Evolutionary conservation across 2,329 filamentous ascomycete species (phyloP).

Genomic region (Microdochium bolleyi): DNA sequence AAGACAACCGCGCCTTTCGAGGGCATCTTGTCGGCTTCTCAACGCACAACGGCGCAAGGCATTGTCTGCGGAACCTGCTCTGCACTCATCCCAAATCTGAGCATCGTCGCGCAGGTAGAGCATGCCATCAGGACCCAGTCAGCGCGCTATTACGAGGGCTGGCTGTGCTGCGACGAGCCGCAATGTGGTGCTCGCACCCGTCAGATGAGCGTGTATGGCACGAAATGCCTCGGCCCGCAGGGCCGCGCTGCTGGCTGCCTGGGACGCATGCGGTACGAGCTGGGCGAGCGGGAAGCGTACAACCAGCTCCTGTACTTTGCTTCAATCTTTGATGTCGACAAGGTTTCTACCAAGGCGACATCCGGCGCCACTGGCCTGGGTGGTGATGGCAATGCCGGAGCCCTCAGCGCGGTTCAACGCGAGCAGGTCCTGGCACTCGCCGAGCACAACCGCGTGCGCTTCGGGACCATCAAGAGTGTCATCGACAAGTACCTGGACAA

Average conservation of each 20-base stretch:
- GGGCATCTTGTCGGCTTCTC: slow-evolving; percentile 54
- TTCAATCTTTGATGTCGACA: slow-evolving; percentile 82
- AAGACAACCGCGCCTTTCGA: slow-evolving; percentile 66
- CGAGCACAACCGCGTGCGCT: slow-evolving; percentile 75
- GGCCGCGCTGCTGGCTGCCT: slow-evolving; percentile 78
- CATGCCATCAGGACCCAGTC: slow-evolving; percentile 71
- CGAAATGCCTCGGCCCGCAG: slow-evolving; percentile 78
- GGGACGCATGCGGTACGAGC: slow-evolving; percentile 83
- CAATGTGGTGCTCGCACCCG: slow-evolving; percentile 81
- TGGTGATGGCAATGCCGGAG: slow-evolving; percentile 15
- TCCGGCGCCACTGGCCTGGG: slow-evolving; percentile 32
- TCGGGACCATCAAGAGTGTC: slow-evolving; percentile 65
- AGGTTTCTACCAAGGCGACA: slow-evolving; percentile 49
- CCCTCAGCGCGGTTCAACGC: slow-evolving; percentile 42
- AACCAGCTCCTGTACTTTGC: slow-evolving; percentile 90
- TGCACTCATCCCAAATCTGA: slow-evolving; percentile 58
- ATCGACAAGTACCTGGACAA: slow-evolving; percentile 82
- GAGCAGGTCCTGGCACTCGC: slow-evolving; percentile 64
- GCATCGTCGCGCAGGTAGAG: slow-evolving; percentile 81
- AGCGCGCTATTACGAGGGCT: slow-evolving; percentile 83
- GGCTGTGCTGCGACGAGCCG: slow-evolving; percentile 83
- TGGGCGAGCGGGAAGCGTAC: slow-evolving; percentile 82
- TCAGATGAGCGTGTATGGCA: slow-evolving; percentile 89
- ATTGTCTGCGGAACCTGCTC: slow-evolving; percentile 67
- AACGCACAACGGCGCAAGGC: slow-evolving; percentile 57